Evolutionary conservation across 2,329 filamentous ascomycete species (phyloP).

Genomic region (Bipolaris sorokiniana): DNA sequence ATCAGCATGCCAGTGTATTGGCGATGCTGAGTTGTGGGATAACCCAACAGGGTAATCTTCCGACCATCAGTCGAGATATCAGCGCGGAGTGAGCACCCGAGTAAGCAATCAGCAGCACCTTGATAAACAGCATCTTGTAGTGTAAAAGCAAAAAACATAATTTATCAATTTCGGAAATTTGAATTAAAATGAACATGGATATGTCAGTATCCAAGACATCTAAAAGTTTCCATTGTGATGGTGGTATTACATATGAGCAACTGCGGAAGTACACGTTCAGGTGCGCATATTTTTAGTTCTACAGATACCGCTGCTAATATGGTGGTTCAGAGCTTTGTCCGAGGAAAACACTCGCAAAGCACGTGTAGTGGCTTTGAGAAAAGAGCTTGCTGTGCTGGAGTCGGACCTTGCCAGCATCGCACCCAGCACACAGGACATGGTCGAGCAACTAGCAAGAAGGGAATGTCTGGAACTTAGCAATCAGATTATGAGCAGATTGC

Average conservation of each 20-base stretch:
- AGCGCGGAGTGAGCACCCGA: slow-evolving; percentile 8
- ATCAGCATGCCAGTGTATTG: not conserved
- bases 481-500: slow-evolving; percentile 14
- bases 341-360: slow-evolving; percentile 8
- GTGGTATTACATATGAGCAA: not conserved
- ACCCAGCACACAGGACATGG: slow-evolving; percentile 7
- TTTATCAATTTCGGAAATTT: not conserved
- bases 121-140: not conserved
- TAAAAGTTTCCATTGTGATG: not conserved
- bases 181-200: not conserved
- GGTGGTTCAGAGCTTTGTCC: slow-evolving; percentile 1
- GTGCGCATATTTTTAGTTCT: not conserved
- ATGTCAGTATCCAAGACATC: not conserved
- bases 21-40: not conserved
- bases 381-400: slow-evolving; percentile 14
- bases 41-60: not conserved
- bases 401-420: slow-evolving; percentile 10
- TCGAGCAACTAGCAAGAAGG: slow-evolving; percentile 20
- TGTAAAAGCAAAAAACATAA: not conserved
- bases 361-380: slow-evolving; percentile 10
- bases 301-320: not conserved
- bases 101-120: slow-evolving; percentile 10
- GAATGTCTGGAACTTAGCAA: slow-evolving; percentile 22
- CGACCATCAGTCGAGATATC: not conserved
- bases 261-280: slow-evolving; percentile 5